Percentiles rank a stretch among this genome's conserved stretches.
phyloP scores from a whole-genome alignment of 2,329 filamentous ascomycete species.

The Aspergillus sp. region DNA sequence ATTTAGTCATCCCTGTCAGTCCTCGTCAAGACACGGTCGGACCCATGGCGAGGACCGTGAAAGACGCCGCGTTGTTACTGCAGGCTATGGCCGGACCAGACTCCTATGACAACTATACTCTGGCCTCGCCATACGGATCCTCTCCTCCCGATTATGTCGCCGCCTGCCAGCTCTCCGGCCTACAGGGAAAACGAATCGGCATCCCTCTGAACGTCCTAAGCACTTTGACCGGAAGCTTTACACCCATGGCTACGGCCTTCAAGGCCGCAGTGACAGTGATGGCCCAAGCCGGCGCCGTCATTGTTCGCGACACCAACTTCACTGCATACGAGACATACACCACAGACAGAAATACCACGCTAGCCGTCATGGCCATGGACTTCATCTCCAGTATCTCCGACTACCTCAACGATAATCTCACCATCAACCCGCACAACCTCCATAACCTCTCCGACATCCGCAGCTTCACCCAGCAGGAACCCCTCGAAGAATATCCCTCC shows the following conservation, averaged over 20 bases:
- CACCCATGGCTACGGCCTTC: constrained; percentile 55
- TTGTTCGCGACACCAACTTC: constrained; percentile 62
- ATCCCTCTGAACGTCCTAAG: constrained; percentile 61
- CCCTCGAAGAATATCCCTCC: constrained; percentile 59
- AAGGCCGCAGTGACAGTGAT: constrained; percentile 55
- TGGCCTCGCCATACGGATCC: constrained; percentile 55
- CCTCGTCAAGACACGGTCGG: constrained; percentile 58
- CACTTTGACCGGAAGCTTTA: constrained; percentile 31
- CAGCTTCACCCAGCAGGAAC: constrained; percentile 55
- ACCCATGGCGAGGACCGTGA: constrained; percentile 59
- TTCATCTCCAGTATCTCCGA: constrained; percentile 56
- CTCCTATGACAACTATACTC: constrained; percentile 57
- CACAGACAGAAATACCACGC: constrained; percentile 33
- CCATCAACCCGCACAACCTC: constrained; percentile 58
- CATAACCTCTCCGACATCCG: constrained; percentile 52
- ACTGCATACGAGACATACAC: constrained; percentile 50
- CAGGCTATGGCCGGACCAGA: constrained; percentile 60
- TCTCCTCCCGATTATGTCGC: constrained; percentile 60
- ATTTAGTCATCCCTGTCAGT: constrained; percentile 64
- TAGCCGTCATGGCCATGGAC: constrained; percentile 55
- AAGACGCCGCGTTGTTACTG: constrained; percentile 58
- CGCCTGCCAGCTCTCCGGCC: constrained; percentile 54
- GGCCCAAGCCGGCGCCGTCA: constrained; percentile 55
- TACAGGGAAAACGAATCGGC: constrained; percentile 62
- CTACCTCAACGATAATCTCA: constrained; percentile 56